phyloP scores from a whole-genome alignment of 805 yeast genomes.

The Candida germanica region DNA sequence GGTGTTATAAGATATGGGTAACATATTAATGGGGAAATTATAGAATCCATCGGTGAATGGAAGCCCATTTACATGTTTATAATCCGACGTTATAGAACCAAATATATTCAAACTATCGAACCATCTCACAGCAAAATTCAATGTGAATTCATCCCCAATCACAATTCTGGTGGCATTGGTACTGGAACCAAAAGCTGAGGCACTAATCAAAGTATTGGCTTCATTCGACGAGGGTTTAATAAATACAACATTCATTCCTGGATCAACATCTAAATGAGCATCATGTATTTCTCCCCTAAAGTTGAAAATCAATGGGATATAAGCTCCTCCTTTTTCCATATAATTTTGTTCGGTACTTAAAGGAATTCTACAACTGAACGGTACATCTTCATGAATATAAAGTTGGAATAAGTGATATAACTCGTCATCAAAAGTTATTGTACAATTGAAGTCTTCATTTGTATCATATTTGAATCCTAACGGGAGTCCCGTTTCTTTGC shows the following conservation, averaged over 20 bases:
- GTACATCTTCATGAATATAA: constrained; percentile 74
- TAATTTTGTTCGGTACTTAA: constrained; percentile 42
- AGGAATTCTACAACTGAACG: constrained; percentile 66
- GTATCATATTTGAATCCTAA: constrained; percentile 52
- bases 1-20: constrained; percentile 25
- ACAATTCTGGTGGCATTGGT: constrained; percentile 57
- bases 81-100: constrained; percentile 6
- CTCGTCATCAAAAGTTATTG: constrained; percentile 61
- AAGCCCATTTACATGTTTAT: constrained; percentile 16
- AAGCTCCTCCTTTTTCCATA: constrained; percentile 43
- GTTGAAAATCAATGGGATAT: constrained; percentile 59
- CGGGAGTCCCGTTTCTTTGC: constrained; percentile 64
- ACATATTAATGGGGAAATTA: constrained; percentile 29
- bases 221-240: constrained; percentile 32
- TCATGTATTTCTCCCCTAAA: constrained; percentile 66
- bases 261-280: constrained; percentile 66
- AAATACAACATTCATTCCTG: constrained; percentile 50
- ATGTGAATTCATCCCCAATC: constrained; percentile 61
- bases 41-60: constrained; percentile 42
- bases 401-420: constrained; percentile 70
- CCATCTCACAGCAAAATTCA: constrained; percentile 63
- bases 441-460: constrained; percentile 55
- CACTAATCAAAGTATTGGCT: constrained; percentile 45
- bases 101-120: constrained; percentile 18
- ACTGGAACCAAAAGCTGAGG: constrained; percentile 60